Base-by-base conservation (phyloP, 2,329 filamentous ascomycete genomes). In the Botryotinia narcissicola region DNA sequence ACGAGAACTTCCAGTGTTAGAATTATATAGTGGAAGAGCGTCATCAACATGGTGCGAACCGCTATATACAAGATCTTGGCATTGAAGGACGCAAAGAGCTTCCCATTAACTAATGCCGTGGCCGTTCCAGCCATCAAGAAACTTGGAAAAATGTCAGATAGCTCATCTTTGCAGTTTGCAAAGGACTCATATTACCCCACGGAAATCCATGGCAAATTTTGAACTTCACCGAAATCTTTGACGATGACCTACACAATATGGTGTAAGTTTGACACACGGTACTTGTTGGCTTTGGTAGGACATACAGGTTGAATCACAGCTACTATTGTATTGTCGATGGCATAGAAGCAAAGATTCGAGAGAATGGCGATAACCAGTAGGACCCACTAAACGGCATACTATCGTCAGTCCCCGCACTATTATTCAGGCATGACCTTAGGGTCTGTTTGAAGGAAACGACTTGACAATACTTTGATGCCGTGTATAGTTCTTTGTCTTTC, bases 41-140 rank as follows among this genome's bases (percentile, higher is more conserved):
- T 51, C 46, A n/a, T 62, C 10, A 75, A 44, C 7, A 81, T 77
- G 62, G 75, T 78, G 44, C 78, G 67, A 22, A 82, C 77, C 48
- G 42, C 66, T 22, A 69, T 57, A 62, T 81, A 82, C 3, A 75
- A 79, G 75, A 77, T 79, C 73, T 82, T 82, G 7, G 78, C 78
- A 29, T 81, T 79, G 75, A 81, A 81, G 37, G 79, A 77, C 20
- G 78, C 79, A 70, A 77, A 82, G 8, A 81, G 54, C 29, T 57
- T 57, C 76, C 57, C 80, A 32, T 57, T 57, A 32, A 57, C 54
- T 57, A 57, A 32, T 20, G 16, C 54, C 29, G 54, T 57, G 54
- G 54, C 54, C 4, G 54, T 57, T 57, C n/a, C 54, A 1, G 14
- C 54, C 54, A 57, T 57, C 54, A 57, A 57, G 14, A 32, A 57